A percentile compares a stretch with the other conserved stretches of the same genome.
Evolutionary conservation across 768 basidiomycete genomes (phyloP).

Genomic region (Obba rivulosa): DNA sequence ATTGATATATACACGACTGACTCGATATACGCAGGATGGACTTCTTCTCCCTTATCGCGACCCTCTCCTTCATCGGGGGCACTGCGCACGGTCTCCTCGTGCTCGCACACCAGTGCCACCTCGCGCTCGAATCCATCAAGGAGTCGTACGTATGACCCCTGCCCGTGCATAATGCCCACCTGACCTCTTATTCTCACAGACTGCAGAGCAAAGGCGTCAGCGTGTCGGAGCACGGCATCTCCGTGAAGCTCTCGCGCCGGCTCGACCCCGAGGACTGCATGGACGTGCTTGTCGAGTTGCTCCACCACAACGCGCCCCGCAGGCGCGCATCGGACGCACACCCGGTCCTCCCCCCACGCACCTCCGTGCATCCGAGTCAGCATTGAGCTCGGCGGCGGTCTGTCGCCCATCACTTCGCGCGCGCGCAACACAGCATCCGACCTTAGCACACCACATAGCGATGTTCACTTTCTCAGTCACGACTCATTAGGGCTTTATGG

Average conservation of each 20-base stretch:
- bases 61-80: conserved; percentile 4
- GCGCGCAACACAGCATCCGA: no score
- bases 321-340: no score
- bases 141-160: no score
- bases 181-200: neutral
- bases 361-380: no score
- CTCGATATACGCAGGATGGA: neutral
- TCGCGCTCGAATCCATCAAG: neutral
- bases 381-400: no score
- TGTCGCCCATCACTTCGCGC: no score
- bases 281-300: conserved; percentile 1
- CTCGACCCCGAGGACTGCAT: conserved; percentile 9
- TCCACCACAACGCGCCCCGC: no score
- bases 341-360: no score
- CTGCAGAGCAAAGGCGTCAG: conserved; percentile 11
- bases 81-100: conserved; percentile 9
- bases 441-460: no score
- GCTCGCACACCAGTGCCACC: conserved; percentile 4
- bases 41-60: neutral
- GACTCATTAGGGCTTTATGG: no score
- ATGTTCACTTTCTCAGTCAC: no score
- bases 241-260: conserved; percentile 7
- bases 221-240: conserved; percentile 8
- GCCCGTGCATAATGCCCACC: neutral
- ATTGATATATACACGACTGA: neutral